These are phyloP conservation scores for Aspergillus latus DNA, from an alignment of 2,329 filamentous ascomycete species.

Conservation along the genomic window DNA sequence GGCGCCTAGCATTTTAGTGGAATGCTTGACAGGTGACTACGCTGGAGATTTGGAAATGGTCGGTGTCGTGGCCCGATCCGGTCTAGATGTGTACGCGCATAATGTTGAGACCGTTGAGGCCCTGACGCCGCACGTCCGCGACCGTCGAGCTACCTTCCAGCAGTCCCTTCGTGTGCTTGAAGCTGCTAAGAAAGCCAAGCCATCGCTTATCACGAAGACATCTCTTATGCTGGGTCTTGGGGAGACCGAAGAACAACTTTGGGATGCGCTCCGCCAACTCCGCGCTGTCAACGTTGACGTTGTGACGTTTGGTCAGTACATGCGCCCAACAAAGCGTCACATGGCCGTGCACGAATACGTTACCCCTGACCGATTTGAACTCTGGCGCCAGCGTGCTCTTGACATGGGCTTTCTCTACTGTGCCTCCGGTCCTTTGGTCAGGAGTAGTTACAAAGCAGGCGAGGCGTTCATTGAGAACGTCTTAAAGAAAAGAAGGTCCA, in stretches of 20 bases:
- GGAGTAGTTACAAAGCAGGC: conserved; percentile 95
- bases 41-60: conserved; percentile 85
- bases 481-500: conserved; percentile 68
- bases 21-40: conserved; percentile 72
- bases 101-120: conserved; percentile 95
- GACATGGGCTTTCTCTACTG: conserved; percentile 98
- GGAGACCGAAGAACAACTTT: conserved; percentile 84
- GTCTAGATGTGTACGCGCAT: conserved; percentile 93
- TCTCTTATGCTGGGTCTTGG: conserved; percentile 95
- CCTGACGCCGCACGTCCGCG: conserved; percentile 84
- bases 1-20: conserved; percentile 47
- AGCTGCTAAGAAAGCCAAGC: conserved; percentile 74
- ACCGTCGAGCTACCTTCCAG: conserved; percentile 83
- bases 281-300: conserved; percentile 82
- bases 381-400: conserved; percentile 84
- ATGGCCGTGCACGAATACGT: conserved; percentile 97
- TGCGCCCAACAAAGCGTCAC: conserved; percentile 96
- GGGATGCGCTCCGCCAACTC: conserved; percentile 75
- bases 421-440: conserved; percentile 86
- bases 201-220: conserved; percentile 89
- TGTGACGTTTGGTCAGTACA: conserved; percentile 99
- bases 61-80: conserved; percentile 75
- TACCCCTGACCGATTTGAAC: conserved; percentile 84
- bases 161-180: conserved; percentile 79
- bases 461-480: conserved; percentile 99